Evolutionary conservation across 2,329 filamentous ascomycete genomes (phyloP), one percentile per base, ranked within the genome.

Genomic region (Cadophora luteo-olivacea): DNA sequence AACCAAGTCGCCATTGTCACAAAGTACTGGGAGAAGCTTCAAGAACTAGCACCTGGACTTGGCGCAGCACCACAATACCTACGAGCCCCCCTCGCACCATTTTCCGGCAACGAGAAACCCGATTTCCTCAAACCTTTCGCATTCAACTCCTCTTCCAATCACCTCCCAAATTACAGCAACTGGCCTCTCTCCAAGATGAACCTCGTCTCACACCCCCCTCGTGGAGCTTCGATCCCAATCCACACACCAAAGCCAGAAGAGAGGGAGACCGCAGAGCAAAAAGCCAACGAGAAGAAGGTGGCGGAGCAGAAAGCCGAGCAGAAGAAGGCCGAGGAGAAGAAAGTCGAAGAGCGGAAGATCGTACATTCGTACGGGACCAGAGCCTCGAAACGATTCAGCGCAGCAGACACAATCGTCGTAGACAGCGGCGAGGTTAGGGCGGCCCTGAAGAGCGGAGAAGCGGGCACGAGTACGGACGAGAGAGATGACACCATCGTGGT

Each of bases 171-270:
- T 38, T 4, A 74, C 9, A 63, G 63, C 24, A n/a, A 51, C 14
- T 70, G 68, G 64, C 49, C 61, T 24, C 38, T 72, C 5, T 41
- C 57, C 9, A 63, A 69, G 24, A 69, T 71, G 38, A 73, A 69
- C 41, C 65, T 75, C 4, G 29, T 69, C 1, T 68, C 66, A 2
- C 70, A 70, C 51, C 73, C 73, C 16, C 74, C 73, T 7, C 64
- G 45, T 19, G 72, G 66, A 14, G 19, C 38, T 1, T 65, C 67
- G 0, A 62, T 69, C 1, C 68, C 72, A 14, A 55, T 72, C 12
- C 70, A 72, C 25, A 61, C 64, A 7, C 58, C 61, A 7, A 66
- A 65, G 25, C n/a, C 22, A 4, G 41, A 60, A 32, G 24, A 29
- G 38, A 24, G 22, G 25, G 33, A 32, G 6, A 19, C 54, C 32